phyloP scores from a whole-genome alignment of 495 filamentous ascomycete genomes.

The Xylaria castorea region DNA sequence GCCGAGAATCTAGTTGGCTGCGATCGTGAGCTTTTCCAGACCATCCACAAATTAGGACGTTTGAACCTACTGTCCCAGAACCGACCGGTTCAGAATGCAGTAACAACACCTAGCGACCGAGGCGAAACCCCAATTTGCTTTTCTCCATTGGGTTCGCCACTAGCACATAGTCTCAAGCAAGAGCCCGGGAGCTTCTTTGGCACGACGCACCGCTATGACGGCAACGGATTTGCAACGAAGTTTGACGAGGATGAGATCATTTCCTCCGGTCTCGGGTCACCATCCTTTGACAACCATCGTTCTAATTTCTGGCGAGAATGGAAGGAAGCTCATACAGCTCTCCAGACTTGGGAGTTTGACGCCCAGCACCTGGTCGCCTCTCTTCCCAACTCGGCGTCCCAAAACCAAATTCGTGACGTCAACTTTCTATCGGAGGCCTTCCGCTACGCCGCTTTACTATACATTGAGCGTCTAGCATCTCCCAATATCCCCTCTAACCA shows the following conservation, averaged over 20 bases:
- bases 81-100: slow-evolving; percentile 56
- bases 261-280: slow-evolving; percentile 40
- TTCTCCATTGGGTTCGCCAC: slow-evolving; percentile 49
- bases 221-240: slow-evolving; percentile 64
- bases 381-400: slow-evolving; percentile 52
- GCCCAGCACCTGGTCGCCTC: slow-evolving; percentile 51
- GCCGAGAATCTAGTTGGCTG: slow-evolving; percentile 86
- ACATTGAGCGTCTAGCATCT: slow-evolving; percentile 86
- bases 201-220: slow-evolving; percentile 60
- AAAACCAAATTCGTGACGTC: slow-evolving; percentile 57
- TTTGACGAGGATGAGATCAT: slow-evolving; percentile 55
- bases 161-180: slow-evolving; percentile 60
- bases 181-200: slow-evolving; percentile 37
- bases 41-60: slow-evolving; percentile 77
- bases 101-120: slow-evolving; percentile 37
- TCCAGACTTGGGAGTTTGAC: slow-evolving; percentile 84
- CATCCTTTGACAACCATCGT: slow-evolving; percentile 58
- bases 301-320: slow-evolving; percentile 84
- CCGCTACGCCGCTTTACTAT: slow-evolving; percentile 86
- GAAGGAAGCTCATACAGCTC: slow-evolving; percentile 74
- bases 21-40: slow-evolving; percentile 79
- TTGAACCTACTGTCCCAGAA: slow-evolving; percentile 90
- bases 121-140: slow-evolving; percentile 36
- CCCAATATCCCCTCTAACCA: slow-evolving; percentile 76
- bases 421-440: slow-evolving; percentile 83